Evolutionary conservation across 108 stramenopile species (phyloP), one percentile per base, ranked within the genome.

Genomic region (Cyclotella cryptica): DNA sequence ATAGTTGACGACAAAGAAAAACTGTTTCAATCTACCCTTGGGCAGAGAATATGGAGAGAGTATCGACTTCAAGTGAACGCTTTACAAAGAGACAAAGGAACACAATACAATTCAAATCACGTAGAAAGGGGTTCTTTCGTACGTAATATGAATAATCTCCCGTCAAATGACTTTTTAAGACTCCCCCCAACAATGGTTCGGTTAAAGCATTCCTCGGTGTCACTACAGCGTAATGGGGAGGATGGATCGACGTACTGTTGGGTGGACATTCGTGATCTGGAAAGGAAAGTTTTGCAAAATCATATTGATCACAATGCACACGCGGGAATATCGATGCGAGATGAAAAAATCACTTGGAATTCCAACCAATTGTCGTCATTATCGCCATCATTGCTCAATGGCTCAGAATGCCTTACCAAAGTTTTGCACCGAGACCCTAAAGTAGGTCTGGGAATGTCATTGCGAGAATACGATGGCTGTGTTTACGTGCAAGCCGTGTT

Each of bases 361-460:
- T 11, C 12, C 62, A 41, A 19, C 40, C 22, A 21, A 24, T 46
- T 11, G 28, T 26, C 51, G 27, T 21, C 17, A 30, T 52, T 41
- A 21, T 41, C 47, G 18, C 45, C 68, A 17, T 77, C 69, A 1
- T 65, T 70, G 44, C 24, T 71, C 21, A 43, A 58, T 15, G 41
- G 51, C 0, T 66, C 70, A 6, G 49, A 70, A 22, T 81, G 74
- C 15, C 63, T 71, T 10, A 71, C 74, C 46, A 39, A 54, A 4
- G 67, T 82, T 2, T 43, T 93, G 39, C 57, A 78, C 46, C 8
- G 21, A 27, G 84, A 93, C 78, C 60, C 79, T 8, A 14, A 73
- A 0, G 47, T 78, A 18, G 90, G 94, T 35, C 59, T 95, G 61
- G 94, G 94, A 27, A 89, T 95, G 87, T 87, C 86, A 28, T 64